Percentiles rank a stretch among this genome's conserved stretches.
Evolutionary conservation across 129 eudicot species (phyloP).

Genomic region (Artemisia tridentata): DNA sequence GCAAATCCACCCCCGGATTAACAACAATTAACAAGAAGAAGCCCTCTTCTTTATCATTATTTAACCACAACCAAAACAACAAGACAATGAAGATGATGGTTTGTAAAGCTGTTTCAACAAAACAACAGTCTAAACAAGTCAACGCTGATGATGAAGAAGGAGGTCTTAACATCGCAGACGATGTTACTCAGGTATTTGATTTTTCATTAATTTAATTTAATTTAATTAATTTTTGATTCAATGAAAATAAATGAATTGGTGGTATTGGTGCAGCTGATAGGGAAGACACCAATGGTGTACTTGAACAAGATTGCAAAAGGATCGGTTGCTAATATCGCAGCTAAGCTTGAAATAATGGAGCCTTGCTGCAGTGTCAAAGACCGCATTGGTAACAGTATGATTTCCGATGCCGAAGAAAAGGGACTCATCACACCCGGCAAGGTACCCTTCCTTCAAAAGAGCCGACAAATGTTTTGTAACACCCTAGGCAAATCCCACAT

Average conservation of each 20-base stretch:
- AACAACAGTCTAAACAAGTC: conserved; percentile 15
- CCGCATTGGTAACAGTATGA: conserved; percentile 96
- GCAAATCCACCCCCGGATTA: conserved; percentile 26
- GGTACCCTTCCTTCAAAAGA: too few relatives aligned
- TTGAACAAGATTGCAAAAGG: conserved; percentile 71
- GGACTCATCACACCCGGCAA: conserved; percentile 90
- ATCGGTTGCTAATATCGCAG: conserved; percentile 88
- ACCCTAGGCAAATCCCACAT: too few relatives aligned
- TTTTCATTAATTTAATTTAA: neutral
- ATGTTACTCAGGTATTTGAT: conserved; percentile 85
- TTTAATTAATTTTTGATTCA: neutral
- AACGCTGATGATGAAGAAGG: conserved; percentile 25
- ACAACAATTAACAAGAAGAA: conserved; percentile 18
- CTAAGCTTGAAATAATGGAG: conserved; percentile 98
- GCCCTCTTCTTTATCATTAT: neutral
- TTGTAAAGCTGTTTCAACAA: conserved; percentile 66
- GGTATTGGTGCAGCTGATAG: conserved; percentile 58
- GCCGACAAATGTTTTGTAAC: too few relatives aligned
- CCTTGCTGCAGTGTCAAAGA: conserved; percentile 99
- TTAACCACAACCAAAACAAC: conserved; percentile 2
- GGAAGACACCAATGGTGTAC: conserved; percentile 96
- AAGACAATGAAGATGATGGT: conserved; percentile 2
- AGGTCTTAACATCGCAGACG: conserved; percentile 83
- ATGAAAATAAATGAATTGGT: too few relatives aligned
- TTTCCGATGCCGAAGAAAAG: conserved; percentile 81